Percentiles rank a stretch among this genome's conserved stretches.
phyloP scores from a whole-genome alignment of 306 rosid species.

The Calophaca sinica region DNA sequence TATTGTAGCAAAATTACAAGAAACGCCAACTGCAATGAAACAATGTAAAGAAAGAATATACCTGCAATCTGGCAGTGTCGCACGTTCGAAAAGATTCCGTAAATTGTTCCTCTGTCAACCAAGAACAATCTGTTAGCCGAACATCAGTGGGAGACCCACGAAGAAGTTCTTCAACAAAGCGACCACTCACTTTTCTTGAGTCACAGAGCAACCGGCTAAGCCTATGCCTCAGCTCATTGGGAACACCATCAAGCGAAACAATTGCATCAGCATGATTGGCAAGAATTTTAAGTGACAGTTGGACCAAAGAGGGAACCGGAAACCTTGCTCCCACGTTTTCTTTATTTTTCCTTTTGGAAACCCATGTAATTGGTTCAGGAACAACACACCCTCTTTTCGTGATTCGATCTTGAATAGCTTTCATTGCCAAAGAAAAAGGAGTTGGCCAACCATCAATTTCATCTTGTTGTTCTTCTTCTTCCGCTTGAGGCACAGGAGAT shows the following conservation, averaged over 20 bases:
- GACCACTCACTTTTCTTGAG: slow-evolving; percentile 67
- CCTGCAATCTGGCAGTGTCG: slow-evolving; percentile 62
- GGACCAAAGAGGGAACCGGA: slow-evolving; percentile 64
- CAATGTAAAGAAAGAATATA: slow-evolving; percentile 36
- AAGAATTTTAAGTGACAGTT: slow-evolving; percentile 59
- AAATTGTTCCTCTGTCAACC: slow-evolving; percentile 82
- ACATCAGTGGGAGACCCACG: slow-evolving; percentile 75
- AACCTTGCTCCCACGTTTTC: slow-evolving; percentile 8
- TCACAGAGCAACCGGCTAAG: slow-evolving; percentile 70
- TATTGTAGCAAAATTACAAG: neutral
- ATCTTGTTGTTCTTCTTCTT: neutral
- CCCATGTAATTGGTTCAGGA: slow-evolving; percentile 48
- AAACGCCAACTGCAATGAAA: slow-evolving; percentile 13
- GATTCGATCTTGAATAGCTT: slow-evolving; percentile 48
- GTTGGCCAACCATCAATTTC: slow-evolving; percentile 57
- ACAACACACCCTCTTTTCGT: neutral
- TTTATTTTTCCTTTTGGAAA: slow-evolving; percentile 42
- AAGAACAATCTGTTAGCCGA: slow-evolving; percentile 75
- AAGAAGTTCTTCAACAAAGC: slow-evolving; percentile 60
- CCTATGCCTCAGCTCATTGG: slow-evolving; percentile 66
- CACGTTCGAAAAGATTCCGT: slow-evolving; percentile 53
- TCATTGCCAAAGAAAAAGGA: slow-evolving; percentile 72
- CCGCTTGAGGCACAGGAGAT: slow-evolving; percentile 40
- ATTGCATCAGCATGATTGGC: slow-evolving; percentile 68
- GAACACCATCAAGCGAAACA: slow-evolving; percentile 69